Evolutionary conservation across 2,329 filamentous ascomycete genomes (phyloP), one percentile per base, ranked within the genome.

Genomic region (Trichoderma guizhouense): DNA sequence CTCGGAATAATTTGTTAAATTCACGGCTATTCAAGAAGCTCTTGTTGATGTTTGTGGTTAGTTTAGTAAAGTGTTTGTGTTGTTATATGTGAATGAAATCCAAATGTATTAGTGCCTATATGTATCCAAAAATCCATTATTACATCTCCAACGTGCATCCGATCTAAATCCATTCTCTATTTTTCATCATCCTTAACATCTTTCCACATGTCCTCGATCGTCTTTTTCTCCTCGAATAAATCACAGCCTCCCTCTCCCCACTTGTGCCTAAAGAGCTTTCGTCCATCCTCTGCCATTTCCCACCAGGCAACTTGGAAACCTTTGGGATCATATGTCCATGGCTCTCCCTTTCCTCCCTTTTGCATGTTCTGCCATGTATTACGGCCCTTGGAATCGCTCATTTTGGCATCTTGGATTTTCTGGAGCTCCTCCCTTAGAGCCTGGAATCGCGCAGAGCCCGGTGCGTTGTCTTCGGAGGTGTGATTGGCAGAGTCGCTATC

Each of bases 291-390:
- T 3, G 69, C 69, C 51, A 58, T 71, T 51, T 71, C 62, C 69
- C 69, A 71, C 69, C 69, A 71, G 2, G 69, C 62, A 26, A 26
- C 26, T 8, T 71, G 63, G 26, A 71, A 71, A n/a, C 69, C 69
- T 1, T 26, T 26, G 7, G 69, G 69, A 11, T 71, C 69, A 60
- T 71, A 71, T 1, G 69, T 71, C 69, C 69, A 71, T 3, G 69
- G 69, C 24, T 71, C 69, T 28, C 69, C 69, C 34, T 71, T 55
- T 24, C 69, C 69, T 32, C 69, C 69, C 26, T 71, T 71, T 51
- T 71, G 62, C 63, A 51, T 71, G n/a, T 71, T 60, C 51, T 71
- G 69, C 63, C 69, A 71, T 7, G 63, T 71, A 36, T 71, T 71
- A 5, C 69, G 69, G 32, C 69, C 69, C 2, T 60, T 15, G 2